Evolutionary conservation across 331 rosid genomes (phyloP), one percentile per base, ranked within the genome.

Genomic region (Telfairia occidentalis): DNA sequence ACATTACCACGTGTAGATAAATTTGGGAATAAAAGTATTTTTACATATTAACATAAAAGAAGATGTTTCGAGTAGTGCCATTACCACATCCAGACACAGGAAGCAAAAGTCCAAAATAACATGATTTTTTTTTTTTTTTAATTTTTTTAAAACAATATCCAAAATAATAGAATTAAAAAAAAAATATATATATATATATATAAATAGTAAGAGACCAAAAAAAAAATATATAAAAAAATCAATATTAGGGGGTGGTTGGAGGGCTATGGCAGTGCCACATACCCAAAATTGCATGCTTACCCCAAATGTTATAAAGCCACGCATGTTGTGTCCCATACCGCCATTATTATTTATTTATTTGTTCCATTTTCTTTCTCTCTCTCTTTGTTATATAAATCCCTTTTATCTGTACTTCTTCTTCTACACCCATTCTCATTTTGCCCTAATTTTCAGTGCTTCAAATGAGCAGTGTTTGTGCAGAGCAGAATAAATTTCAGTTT

Each of bases 271-370:
- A 81, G 45, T 75, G 97, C 94, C 98, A 91, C 97, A 82, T 94
- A 88, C 86, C 92, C 92, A 48, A 50, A 45, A 66, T 83, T 89
- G 96, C 97, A 94, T 94, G 98, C 70, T 73, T 70, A 79, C 81
- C 89, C 86, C 97, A 74, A 89, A 88, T 88, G 46, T 76, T 81
- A 50, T 28, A 67, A 46, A 28, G 97, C 95, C 96, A 88, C 98
- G 91, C 85, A 78, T 43, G 76, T 38, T 26, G 74, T 67, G 12
- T 46, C 75, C 84, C 92, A 82, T 85, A 57, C 88, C 84, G 57
- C 45, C 67, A 49, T 0, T 37, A n/a, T 42, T 19, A 5, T 13
- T 21, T 63, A 77, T 53, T 64, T n/a, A n/a, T n/a, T n/a, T n/a
- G n/a, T 48, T 78, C 35, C 19, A 1, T 16, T 19, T 19, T 28